Conservation (phyloP, 139 green algal genomes). For the Chlorella sp. region DNA sequence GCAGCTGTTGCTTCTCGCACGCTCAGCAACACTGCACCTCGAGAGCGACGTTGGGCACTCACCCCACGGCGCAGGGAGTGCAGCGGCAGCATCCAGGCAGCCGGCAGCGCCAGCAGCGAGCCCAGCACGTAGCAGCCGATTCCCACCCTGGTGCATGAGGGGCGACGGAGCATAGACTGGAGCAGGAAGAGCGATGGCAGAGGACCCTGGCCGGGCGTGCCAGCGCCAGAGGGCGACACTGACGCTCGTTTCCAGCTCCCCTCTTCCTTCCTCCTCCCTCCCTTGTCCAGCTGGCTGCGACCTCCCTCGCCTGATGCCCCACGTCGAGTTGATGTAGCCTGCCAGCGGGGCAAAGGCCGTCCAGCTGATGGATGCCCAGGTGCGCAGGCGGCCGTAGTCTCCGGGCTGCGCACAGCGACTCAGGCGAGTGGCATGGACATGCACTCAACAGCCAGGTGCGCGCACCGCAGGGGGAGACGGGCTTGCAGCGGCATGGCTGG, state of each 20-base stretch:
- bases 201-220: background rate
- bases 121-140: constrained; percentile 14
- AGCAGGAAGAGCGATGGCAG: background rate
- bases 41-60: background rate
- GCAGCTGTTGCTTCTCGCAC: background rate
- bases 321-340: constrained; percentile 11
- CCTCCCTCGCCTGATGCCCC: constrained; percentile 2
- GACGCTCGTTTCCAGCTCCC: too few relatives aligned
- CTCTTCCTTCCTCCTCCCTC: background rate
- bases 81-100: constrained; percentile 17
- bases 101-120: constrained; percentile 1
- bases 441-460: background rate
- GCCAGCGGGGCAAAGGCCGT: constrained; percentile 16
- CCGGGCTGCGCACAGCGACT: too few relatives aligned
- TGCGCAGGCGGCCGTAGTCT: constrained; percentile 25
- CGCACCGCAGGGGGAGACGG: too few relatives aligned
- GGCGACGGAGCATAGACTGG: background rate
- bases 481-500: too few relatives aligned
- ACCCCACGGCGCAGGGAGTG: constrained; percentile 13
- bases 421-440: background rate
- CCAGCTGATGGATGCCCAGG: constrained; percentile 10
- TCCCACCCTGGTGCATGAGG: background rate
- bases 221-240: background rate
- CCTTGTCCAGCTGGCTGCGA: background rate
- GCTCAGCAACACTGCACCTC: too few relatives aligned